Conservation (phyloP, 192 early-diverging fungal species). For the Umbelopsis ramanniana region DNA sequence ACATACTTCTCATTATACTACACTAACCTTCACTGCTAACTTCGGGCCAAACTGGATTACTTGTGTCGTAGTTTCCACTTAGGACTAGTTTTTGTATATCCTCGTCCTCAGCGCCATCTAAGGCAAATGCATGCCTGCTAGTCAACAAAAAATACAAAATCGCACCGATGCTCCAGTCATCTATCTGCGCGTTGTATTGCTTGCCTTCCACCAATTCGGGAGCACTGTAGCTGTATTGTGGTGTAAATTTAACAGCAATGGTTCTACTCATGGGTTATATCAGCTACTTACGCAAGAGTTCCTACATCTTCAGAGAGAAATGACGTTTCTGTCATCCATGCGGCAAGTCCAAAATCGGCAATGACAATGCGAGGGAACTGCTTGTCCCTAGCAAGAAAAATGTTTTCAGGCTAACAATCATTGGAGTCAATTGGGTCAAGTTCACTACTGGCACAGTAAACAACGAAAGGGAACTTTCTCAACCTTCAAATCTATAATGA, state of each 20-base stretch:
- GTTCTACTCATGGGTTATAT: not conserved
- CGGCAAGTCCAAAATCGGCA: not conserved
- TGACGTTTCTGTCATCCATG: too few species aligned
- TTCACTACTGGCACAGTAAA: not conserved
- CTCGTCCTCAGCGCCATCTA: not conserved
- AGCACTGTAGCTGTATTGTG: not conserved
- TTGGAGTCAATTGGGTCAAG: not conserved
- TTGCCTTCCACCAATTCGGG: not conserved
- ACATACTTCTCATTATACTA: not conserved
- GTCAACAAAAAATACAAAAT: not conserved
- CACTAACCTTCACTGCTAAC: not conserved
- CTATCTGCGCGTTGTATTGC: not conserved
- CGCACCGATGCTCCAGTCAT: not conserved
- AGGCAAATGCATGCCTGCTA: not conserved
- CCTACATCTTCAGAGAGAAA: not conserved
- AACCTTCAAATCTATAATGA: not conserved
- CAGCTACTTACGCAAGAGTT: not conserved
- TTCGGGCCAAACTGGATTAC: not conserved
- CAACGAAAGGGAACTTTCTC: not conserved
- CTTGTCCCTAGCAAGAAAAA: not conserved
- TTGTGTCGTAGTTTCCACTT: not conserved
- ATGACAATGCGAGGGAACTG: not conserved
- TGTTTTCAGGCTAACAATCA: constrained; percentile 1
- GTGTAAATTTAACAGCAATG: not conserved
- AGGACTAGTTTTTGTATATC: not conserved